Percentiles rank a stretch among this genome's conserved stretches.
Conservation (phyloP, 2,329 filamentous ascomycete species). For the Byssothecium circinans region DNA sequence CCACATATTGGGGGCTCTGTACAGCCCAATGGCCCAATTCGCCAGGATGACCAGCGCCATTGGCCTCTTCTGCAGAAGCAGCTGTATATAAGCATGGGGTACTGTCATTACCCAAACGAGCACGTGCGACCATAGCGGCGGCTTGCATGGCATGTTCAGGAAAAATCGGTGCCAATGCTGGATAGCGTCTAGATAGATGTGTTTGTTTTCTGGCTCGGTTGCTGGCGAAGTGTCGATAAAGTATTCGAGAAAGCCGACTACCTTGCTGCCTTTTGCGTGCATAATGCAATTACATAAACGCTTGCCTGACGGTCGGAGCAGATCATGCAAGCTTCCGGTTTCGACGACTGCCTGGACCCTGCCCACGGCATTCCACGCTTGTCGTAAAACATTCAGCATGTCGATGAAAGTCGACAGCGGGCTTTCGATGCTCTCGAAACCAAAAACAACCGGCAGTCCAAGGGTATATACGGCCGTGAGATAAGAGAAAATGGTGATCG, state of each 20-base stretch:
- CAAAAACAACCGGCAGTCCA: constrained; percentile 14
- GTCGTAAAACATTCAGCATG: constrained; percentile 13
- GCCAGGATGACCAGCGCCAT: constrained; percentile 23
- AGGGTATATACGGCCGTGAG: constrained; percentile 14
- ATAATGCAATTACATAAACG: constrained; percentile 8
- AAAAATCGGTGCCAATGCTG: constrained; percentile 17
- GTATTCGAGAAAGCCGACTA: constrained; percentile 15
- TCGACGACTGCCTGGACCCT: constrained; percentile 8
- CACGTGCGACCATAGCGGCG: constrained; percentile 19
- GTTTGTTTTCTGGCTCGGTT: constrained; percentile 9
- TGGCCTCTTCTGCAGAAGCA: constrained; percentile 14
- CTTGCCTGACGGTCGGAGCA: constrained; percentile 5
- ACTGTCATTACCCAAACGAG: constrained; percentile 21
- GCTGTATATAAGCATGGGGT: constrained; percentile 14
- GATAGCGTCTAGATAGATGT: constrained; percentile 17
- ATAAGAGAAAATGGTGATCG: constrained; percentile 17
- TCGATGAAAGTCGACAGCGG: constrained; percentile 12
- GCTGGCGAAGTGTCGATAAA: constrained; percentile 15
- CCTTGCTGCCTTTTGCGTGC: constrained; percentile 13
- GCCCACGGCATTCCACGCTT: constrained; percentile 11
- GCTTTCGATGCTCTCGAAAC: constrained; percentile 7
- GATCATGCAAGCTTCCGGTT: constrained; percentile 11
- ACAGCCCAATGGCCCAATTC: constrained; percentile 22
- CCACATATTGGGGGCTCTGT: constrained; percentile 22
- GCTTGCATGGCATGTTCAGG: constrained; percentile 13